Evolutionary conservation across 495 filamentous ascomycete species (phyloP), one percentile per base, ranked within the genome.

Genomic region (Xylaria castorea): DNA sequence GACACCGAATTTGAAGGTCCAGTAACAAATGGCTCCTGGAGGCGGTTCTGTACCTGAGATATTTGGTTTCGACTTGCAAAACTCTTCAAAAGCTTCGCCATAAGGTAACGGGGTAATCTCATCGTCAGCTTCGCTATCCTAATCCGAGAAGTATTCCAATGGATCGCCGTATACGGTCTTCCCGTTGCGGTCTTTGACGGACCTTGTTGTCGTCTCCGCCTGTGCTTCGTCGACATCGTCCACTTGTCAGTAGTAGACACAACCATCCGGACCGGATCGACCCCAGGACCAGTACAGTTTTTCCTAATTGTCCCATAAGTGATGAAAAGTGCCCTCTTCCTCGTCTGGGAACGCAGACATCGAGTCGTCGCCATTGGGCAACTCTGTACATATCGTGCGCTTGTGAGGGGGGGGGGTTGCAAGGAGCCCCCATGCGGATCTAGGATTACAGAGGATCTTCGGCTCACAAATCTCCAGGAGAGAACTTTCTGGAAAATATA

Each of bases 341-440:
- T 36, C 7, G 6, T 60, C 55, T 32, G 25, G 2, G 53, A 18
- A 16, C 14, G 27, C 6, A 11, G 27, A 7, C 18, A 6, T 20
- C 5, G 16, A 36, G 55, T 22, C 58, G 57, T 60, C 30, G 16
- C n/a, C 34, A 22, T 9, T 16, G 18, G 6, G 20, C 12, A n/a
- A n/a, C 20, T 61, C 18, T 38, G 58, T 61, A 12, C 7, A 12
- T 38, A 36, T 36, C 30, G 0, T 9, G 6, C 8, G 7, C 5
- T 60, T 5, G 0, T 3, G 1, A 11, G 2, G 0, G 20, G 0
- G 9, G 27, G n/a, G n/a, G 2, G 3, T 18, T 20, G 1, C 16
- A 36, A 8, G 5, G 18, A 14, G 6, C 36, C 2, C 16, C 55
- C 55, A n/a, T 60, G 30, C 7, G 57, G 9, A 20, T 60, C 57